Percentiles rank a stretch among this genome's conserved stretches.
phyloP scores from a whole-genome alignment of 148 eudicot genomes.

The Silene latifolia region DNA sequence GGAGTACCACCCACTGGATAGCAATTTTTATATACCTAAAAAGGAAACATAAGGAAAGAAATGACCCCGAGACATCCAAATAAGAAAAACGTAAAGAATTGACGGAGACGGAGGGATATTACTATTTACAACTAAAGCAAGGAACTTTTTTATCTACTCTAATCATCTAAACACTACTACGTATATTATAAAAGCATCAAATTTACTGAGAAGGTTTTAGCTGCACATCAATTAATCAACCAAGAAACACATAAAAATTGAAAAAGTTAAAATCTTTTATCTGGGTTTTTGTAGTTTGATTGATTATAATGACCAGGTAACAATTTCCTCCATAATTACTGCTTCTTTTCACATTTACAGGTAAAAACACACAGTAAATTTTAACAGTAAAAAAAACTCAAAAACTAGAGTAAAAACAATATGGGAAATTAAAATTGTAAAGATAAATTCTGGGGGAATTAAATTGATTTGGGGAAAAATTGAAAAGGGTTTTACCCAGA shows the following conservation, averaged over 20 bases:
- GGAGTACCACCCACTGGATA: background rate
- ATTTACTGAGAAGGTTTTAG: constrained; percentile 10
- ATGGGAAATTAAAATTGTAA: background rate
- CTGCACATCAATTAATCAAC: background rate
- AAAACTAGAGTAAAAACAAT: background rate
- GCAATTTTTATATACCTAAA: too few species aligned
- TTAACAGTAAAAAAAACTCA: too few species aligned
- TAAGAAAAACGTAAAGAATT: too few species aligned
- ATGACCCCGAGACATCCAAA: too few species aligned
- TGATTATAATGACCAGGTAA: constrained; percentile 22
- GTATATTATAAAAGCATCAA: constrained; percentile 22
- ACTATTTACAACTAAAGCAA: constrained; percentile 18
- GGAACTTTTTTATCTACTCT: background rate
- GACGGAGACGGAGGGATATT: too few species aligned
- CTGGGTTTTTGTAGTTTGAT: background rate
- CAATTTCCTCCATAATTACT: constrained; percentile 12
- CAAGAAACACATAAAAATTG: too few species aligned
- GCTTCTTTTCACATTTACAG: background rate
- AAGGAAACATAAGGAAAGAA: too few species aligned
- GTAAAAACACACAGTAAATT: too few species aligned
- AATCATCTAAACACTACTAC: background rate
- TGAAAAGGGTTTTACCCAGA: background rate
- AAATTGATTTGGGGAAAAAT: background rate
- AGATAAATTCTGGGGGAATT: background rate
- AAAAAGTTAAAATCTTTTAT: too few species aligned